A percentile compares a stretch with the other conserved stretches of the same genome.
phyloP scores from a whole-genome alignment of 495 filamentous ascomycete species.

The Xylaria castorea region DNA sequence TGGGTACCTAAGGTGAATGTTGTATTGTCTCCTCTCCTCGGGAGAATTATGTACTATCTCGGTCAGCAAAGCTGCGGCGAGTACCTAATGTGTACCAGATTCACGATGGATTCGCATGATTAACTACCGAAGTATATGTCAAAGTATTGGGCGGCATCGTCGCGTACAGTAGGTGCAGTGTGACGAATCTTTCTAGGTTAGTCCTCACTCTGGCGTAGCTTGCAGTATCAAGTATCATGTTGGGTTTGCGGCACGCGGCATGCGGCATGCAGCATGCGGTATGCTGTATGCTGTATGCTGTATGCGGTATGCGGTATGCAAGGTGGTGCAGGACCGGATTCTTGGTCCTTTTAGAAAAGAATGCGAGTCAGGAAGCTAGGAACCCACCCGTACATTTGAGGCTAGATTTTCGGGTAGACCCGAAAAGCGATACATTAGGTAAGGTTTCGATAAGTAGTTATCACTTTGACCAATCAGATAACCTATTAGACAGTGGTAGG shows the following conservation, averaged over 20 bases:
- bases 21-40: neutral
- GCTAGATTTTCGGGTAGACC: neutral
- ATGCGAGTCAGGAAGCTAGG: neutral
- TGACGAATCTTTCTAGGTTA: too few relatives aligned
- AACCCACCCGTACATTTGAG: neutral
- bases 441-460: neutral
- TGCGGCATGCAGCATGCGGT: neutral
- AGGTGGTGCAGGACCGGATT: neutral
- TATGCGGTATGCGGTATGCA: too few relatives aligned
- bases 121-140: too few relatives aligned
- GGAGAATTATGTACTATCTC: neutral
- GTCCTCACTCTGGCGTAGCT: neutral
- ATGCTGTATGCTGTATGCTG: too few relatives aligned
- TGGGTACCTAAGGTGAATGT: neutral
- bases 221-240: slow-evolving; percentile 3
- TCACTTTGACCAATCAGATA: neutral
- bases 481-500: neutral
- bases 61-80: neutral
- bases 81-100: neutral
- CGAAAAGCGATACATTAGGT: neutral
- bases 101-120: too few relatives aligned
- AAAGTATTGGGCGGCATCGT: too few relatives aligned
- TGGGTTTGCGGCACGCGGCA: neutral
- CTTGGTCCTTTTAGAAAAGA: neutral
- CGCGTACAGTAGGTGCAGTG: too few relatives aligned